Conservation (phyloP, 345 rosid species). For the Dipteronia dyeriana region DNA sequence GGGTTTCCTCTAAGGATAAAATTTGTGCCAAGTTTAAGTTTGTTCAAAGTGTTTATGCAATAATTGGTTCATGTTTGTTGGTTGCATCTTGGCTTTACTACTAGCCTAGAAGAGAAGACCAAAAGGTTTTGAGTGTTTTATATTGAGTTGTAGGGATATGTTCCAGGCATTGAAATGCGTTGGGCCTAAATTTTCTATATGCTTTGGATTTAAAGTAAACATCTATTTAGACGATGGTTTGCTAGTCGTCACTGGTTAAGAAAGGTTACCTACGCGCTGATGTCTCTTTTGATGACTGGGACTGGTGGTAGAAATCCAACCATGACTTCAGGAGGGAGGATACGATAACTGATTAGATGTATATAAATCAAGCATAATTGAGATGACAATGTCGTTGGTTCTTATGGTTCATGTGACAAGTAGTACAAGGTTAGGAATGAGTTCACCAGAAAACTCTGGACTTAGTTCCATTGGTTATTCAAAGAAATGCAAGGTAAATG, state of each 20-base stretch:
- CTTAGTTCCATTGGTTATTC: background rate
- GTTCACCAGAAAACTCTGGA: background rate
- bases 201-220: background rate
- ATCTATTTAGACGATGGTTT: background rate
- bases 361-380: background rate
- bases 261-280: background rate
- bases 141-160: background rate
- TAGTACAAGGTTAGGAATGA: background rate
- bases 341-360: background rate
- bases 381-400: background rate
- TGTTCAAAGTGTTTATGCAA: background rate
- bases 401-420: background rate
- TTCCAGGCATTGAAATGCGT: background rate
- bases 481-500: background rate
- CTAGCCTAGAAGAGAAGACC: background rate
- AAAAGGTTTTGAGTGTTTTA: background rate
- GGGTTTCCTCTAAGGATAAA: background rate
- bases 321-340: background rate
- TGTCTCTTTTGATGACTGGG: background rate
- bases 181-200: background rate
- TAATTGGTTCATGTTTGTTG: background rate
- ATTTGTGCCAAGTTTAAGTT: background rate
- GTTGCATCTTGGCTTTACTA: background rate
- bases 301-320: background rate
- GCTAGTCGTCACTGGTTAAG: background rate